A percentile compares a stretch with the other conserved stretches of the same genome.
Conservation (phyloP, 129 eudicot species). For the Dittrichia graveolens region DNA sequence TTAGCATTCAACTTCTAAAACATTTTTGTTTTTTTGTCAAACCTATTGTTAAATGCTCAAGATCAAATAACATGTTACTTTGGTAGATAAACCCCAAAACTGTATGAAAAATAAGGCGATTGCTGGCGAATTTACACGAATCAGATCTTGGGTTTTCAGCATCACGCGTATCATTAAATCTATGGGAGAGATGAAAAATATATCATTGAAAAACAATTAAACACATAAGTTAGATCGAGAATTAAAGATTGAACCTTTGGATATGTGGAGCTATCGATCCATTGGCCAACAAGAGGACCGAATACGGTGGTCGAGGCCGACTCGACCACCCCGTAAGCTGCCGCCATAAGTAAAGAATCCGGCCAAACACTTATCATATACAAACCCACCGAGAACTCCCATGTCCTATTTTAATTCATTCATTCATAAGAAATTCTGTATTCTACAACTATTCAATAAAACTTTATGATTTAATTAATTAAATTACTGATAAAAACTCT, state of each 20-base stretch:
- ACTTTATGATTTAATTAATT: no score
- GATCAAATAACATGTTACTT: no score
- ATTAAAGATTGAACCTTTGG: conserved; percentile 51
- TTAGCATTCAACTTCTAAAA: no score
- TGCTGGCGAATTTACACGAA: no score
- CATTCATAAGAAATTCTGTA: background rate
- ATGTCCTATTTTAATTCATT: conserved; percentile 49
- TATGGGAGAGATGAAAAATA: conserved; percentile 1
- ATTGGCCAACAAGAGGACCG: conserved; percentile 81
- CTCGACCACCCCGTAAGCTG: conserved; percentile 86
- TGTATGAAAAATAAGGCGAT: no score
- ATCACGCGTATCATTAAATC: no score
- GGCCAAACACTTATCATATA: conserved; percentile 97
- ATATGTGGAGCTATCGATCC: conserved; percentile 72
- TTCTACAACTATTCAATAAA: background rate
- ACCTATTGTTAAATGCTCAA: no score
- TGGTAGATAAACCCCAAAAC: no score
- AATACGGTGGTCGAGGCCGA: conserved; percentile 71
- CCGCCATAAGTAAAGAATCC: conserved; percentile 81
- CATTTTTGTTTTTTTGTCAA: no score
- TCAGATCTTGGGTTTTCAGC: no score
- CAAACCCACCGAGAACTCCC: conserved; percentile 96
- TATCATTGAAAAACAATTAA: background rate
- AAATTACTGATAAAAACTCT: no score
- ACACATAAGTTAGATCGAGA: background rate